Evolutionary conservation across 2,329 filamentous ascomycete genomes (phyloP).

Genomic region (Ophiobolus disseminans): DNA sequence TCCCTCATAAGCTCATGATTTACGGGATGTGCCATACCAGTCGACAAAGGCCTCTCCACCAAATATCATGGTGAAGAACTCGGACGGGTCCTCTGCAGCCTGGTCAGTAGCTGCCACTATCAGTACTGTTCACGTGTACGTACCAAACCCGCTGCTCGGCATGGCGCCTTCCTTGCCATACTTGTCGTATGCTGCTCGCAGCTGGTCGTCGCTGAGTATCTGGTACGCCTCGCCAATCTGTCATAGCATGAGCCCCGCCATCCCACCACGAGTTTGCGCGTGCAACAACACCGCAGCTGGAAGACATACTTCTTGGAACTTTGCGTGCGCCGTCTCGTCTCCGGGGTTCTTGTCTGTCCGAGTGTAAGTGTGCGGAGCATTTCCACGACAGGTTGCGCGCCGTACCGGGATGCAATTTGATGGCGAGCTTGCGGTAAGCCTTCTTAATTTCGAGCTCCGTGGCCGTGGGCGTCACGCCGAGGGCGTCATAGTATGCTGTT

Average conservation of each 20-base stretch:
- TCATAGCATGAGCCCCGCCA: conserved; percentile 31
- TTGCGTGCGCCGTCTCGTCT: conserved; percentile 90
- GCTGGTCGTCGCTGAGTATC: conserved; percentile 84
- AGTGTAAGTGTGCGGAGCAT: conserved; percentile 11
- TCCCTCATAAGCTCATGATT: background rate
- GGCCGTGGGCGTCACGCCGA: conserved; percentile 84
- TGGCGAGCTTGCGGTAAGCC: conserved; percentile 89
- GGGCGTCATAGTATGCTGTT: conserved; percentile 84
- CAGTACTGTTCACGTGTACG: conserved; percentile 16
- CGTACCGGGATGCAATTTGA: conserved; percentile 85
- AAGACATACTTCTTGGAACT: conserved; percentile 80
- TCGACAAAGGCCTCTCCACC: conserved; percentile 95
- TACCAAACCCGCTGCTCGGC: conserved; percentile 87
- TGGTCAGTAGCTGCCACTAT: conserved; percentile 27
- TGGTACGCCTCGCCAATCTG: conserved; percentile 75
- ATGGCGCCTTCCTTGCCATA: conserved; percentile 95
- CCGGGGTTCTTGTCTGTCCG: conserved; percentile 91
- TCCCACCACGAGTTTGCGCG: conserved; percentile 7
- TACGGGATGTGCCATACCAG: conserved; percentile 58
- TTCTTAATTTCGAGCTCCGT: conserved; percentile 96
- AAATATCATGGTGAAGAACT: conserved; percentile 99
- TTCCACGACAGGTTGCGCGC: conserved; percentile 32
- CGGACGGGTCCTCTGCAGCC: conserved; percentile 78
- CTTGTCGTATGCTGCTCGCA: conserved; percentile 94
- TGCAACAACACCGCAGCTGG: conserved; percentile 5